A percentile compares a stretch with the other conserved stretches of the same genome.
Evolutionary conservation across 164 flowering plant species (phyloP).

Genomic region (Vitis amurensis): DNA sequence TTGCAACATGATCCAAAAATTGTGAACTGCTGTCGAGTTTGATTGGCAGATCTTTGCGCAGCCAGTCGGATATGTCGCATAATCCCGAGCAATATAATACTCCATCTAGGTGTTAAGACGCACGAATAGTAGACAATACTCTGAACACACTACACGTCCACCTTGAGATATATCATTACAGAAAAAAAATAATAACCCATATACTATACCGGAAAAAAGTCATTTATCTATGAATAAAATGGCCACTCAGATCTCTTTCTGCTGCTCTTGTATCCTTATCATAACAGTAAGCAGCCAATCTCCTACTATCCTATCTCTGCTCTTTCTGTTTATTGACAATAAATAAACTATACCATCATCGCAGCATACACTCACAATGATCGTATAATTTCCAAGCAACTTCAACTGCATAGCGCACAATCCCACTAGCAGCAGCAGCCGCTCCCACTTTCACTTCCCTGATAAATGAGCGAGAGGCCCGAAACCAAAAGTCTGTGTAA

Average conservation of each 20-base stretch:
- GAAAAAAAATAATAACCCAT: slow-evolving; percentile 7
- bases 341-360: background rate
- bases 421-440: background rate
- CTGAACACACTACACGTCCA: too few species aligned
- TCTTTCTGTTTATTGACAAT: slow-evolving; percentile 9
- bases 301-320: slow-evolving; percentile 10
- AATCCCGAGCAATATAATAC: too few species aligned
- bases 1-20: too few species aligned
- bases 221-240: slow-evolving; percentile 23
- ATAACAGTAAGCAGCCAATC: slow-evolving; percentile 11
- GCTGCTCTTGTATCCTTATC: slow-evolving; percentile 16
- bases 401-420: background rate
- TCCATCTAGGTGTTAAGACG: too few species aligned
- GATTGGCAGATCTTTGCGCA: too few species aligned
- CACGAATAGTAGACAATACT: too few species aligned
- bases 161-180: too few species aligned
- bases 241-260: slow-evolving; percentile 14
- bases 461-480: slow-evolving; percentile 1
- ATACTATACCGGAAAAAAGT: slow-evolving; percentile 21
- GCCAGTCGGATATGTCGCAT: too few species aligned
- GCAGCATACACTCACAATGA: background rate
- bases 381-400: background rate
- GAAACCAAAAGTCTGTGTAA: slow-evolving; percentile 1
- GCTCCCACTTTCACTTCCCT: background rate
- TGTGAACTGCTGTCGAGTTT: too few species aligned